Evolutionary conservation across 2,329 filamentous ascomycete species (phyloP).

Genomic region (Colletotrichum sp.): DNA sequence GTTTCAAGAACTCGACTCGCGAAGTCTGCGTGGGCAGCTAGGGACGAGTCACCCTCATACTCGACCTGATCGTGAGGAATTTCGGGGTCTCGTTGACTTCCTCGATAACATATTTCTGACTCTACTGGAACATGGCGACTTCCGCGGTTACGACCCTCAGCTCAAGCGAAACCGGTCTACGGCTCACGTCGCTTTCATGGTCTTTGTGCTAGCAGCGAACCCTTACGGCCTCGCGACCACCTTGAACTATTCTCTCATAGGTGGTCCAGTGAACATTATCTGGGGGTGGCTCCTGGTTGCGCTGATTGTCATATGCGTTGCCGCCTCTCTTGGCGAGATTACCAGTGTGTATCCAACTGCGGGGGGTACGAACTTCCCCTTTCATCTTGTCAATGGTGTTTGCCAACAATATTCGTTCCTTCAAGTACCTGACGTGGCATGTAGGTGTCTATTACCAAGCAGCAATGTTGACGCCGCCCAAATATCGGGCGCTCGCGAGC

Average conservation of each 20-base stretch:
- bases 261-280: slow-evolving; percentile 71
- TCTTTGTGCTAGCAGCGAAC: slow-evolving; percentile 76
- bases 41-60: neutral
- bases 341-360: slow-evolving; percentile 77
- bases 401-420: neutral
- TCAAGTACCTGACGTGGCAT: too few relatives aligned
- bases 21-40: neutral
- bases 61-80: accelerated
- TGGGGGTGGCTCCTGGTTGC: slow-evolving; percentile 76
- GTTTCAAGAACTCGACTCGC: neutral
- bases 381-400: neutral
- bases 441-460: slow-evolving; percentile 75
- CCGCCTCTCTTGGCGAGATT: slow-evolving; percentile 74
- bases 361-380: slow-evolving; percentile 52
- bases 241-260: slow-evolving; percentile 68
- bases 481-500: slow-evolving; percentile 66
- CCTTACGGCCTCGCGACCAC: slow-evolving; percentile 77
- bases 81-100: neutral
- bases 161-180: slow-evolving; percentile 69
- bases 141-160: slow-evolving; percentile 68
- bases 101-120: accelerated
- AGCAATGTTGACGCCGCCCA: slow-evolving; percentile 71
- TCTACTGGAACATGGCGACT: neutral
- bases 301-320: slow-evolving; percentile 74
- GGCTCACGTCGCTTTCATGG: slow-evolving; percentile 76